These are phyloP conservation scores for Ganoderma leucocontextum DNA, from an alignment of 1,284 basidiomycete genomes.

Conservation along the genomic window DNA sequence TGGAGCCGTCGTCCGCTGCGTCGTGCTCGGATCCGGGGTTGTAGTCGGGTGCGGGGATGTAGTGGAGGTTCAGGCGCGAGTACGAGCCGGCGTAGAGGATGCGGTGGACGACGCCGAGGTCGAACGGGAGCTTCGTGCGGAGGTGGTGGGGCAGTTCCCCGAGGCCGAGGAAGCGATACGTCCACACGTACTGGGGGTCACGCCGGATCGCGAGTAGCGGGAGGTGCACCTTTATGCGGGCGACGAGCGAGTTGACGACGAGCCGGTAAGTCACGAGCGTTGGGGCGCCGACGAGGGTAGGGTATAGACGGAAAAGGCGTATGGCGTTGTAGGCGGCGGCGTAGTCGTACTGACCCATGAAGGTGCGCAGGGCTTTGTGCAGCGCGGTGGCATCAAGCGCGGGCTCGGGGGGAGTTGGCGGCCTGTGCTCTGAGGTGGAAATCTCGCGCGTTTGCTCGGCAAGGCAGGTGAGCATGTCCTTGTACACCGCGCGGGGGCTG, in stretches of 20 bases:
- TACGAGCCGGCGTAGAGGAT: slow-evolving; percentile 29
- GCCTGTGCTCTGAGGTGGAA: background rate
- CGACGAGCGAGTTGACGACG: slow-evolving; percentile 41
- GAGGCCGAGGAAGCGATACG: slow-evolving; percentile 43
- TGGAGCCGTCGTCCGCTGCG: background rate
- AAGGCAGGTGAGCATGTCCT: slow-evolving; percentile 52
- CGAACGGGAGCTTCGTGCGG: slow-evolving; percentile 13
- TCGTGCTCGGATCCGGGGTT: background rate
- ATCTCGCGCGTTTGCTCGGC: slow-evolving; percentile 30
- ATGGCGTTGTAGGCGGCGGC: slow-evolving; percentile 52
- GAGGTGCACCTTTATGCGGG: slow-evolving; percentile 33
- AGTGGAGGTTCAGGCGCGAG: slow-evolving; percentile 25
- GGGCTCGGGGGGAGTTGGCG: slow-evolving; percentile 32
- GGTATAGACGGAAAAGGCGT: slow-evolving; percentile 42
- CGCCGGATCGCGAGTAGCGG: slow-evolving; percentile 2
- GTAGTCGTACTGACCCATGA: slow-evolving; percentile 55
- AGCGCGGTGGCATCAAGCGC: slow-evolving; percentile 47
- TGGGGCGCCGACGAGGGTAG: slow-evolving; percentile 37
- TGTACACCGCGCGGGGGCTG: slow-evolving; percentile 53
- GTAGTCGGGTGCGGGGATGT: slow-evolving; percentile 20
- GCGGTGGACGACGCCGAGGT: slow-evolving; percentile 25
- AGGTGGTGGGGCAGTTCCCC: slow-evolving; percentile 9
- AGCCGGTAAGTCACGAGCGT: slow-evolving; percentile 51
- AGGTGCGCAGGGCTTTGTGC: slow-evolving; percentile 51
- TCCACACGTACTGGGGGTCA: slow-evolving; percentile 32